These are phyloP conservation scores for Picea glauca DNA, from an alignment of 75 land plant species.

Conservation along the genomic window DNA sequence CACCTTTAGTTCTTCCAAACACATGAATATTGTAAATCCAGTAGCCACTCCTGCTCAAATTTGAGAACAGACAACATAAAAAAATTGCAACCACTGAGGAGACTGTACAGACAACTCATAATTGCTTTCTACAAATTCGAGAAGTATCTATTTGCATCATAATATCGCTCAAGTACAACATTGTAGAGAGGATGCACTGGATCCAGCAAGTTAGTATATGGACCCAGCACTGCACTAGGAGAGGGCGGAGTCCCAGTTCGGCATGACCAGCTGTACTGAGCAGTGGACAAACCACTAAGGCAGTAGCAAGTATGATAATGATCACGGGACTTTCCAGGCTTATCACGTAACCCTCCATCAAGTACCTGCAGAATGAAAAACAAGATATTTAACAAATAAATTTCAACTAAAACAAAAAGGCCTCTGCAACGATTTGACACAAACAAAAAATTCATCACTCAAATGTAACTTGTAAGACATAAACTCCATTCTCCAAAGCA, in stretches of 20 bases:
- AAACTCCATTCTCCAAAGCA: too few species aligned
- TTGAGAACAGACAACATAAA: not conserved
- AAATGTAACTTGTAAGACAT: too few species aligned
- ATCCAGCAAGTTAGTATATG: slow-evolving; percentile 74
- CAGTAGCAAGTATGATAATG: slow-evolving; percentile 94
- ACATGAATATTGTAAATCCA: not conserved
- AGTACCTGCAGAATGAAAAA: not conserved
- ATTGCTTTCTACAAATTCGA: not conserved
- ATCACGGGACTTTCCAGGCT: slow-evolving; percentile 81
- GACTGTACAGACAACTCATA: too few species aligned
- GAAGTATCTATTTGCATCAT: slow-evolving; percentile 61
- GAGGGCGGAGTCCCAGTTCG: slow-evolving; percentile 47
- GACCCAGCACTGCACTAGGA: slow-evolving; percentile 65
- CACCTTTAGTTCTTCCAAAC: not conserved
- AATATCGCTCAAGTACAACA: slow-evolving; percentile 51
- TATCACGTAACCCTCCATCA: slow-evolving; percentile 90
- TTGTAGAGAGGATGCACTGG: slow-evolving; percentile 85
- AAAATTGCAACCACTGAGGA: too few species aligned
- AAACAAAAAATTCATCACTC: too few species aligned
- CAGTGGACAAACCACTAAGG: slow-evolving; percentile 77
- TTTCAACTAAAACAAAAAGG: too few species aligned
- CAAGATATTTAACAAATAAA: too few species aligned
- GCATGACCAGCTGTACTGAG: slow-evolving; percentile 55
- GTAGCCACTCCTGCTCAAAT: not conserved
- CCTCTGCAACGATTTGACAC: too few species aligned